Percentiles rank a stretch among this genome's conserved stretches.
phyloP scores from a whole-genome alignment of 768 basidiomycete species.

The Brasilioporus rufonigricans region DNA sequence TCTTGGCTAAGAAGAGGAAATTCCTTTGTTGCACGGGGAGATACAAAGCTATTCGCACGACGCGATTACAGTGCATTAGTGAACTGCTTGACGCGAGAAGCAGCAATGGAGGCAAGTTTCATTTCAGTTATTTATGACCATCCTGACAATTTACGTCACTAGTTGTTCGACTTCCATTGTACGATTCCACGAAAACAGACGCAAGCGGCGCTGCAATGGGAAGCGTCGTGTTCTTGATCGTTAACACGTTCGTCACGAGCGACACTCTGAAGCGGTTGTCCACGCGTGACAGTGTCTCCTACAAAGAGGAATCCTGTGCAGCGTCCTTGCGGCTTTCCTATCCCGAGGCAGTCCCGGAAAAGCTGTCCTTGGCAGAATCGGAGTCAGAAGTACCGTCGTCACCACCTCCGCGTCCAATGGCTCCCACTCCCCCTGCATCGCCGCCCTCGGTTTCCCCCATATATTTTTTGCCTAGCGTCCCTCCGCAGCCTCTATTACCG shows the following conservation, averaged over 20 bases:
- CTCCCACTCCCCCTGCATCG: conserved; percentile 18
- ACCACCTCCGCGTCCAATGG: conserved; percentile 20
- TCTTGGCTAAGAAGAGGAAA: conserved; percentile 26
- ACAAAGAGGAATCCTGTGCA: conserved; percentile 10
- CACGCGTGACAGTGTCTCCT: conserved; percentile 21
- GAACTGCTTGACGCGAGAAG: conserved; percentile 28
- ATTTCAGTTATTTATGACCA: conserved; percentile 29
- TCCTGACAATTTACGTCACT: conserved; percentile 30
- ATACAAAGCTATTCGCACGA: conserved; percentile 29
- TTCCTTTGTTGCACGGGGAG: conserved; percentile 28
- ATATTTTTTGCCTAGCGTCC: conserved; percentile 13
- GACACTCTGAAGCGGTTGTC: conserved; percentile 12
- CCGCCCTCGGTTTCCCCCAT: conserved; percentile 12
- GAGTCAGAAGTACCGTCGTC: conserved; percentile 19
- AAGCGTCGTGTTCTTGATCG: conserved; percentile 28
- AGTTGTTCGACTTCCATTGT: conserved; percentile 34
- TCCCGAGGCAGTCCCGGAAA: conserved; percentile 22
- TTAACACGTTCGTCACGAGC: conserved; percentile 13
- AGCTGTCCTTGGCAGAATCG: conserved; percentile 17
- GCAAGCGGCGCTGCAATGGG: conserved; percentile 25
- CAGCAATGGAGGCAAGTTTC: conserved; percentile 28
- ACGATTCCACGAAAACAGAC: conserved; percentile 30
- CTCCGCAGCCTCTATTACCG: conserved; percentile 13
- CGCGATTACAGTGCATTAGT: conserved; percentile 24
- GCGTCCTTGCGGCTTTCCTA: conserved; percentile 15